A percentile compares a stretch with the other conserved stretches of the same genome.
These are phyloP conservation scores for Euphrasia arctica DNA, from an alignment of 305 asterid genomes.

Conservation along the genomic window DNA sequence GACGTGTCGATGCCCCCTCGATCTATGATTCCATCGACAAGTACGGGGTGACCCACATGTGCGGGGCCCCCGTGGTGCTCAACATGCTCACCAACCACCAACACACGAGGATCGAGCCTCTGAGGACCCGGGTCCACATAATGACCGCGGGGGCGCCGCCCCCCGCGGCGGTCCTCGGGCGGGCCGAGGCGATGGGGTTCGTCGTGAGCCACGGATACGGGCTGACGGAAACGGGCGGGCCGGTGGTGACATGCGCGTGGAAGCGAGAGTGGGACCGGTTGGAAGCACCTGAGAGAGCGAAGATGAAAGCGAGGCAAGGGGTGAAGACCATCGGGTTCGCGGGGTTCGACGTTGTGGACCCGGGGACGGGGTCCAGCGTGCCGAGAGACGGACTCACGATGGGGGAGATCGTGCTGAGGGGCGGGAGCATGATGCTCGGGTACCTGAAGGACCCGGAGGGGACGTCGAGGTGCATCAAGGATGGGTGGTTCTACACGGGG, in stretches of 20 bases:
- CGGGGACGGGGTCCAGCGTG: conserved; percentile 34
- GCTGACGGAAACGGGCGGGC: conserved; percentile 61
- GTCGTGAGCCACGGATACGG: conserved; percentile 61
- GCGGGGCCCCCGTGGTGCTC: conserved; percentile 70
- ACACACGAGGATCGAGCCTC: not conserved
- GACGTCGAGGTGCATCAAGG: conserved; percentile 41
- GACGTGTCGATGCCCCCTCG: conserved; percentile 43
- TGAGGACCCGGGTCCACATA: not conserved
- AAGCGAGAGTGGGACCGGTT: conserved; percentile 41
- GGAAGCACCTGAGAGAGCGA: conserved; percentile 36
- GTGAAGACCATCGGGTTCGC: conserved; percentile 37
- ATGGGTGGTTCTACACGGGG: conserved; percentile 76
- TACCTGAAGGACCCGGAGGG: conserved; percentile 50
- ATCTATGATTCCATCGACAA: conserved; percentile 31
- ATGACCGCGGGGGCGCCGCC: conserved; percentile 10
- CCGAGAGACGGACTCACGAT: conserved; percentile 32
- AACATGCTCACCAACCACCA: conserved; percentile 49
- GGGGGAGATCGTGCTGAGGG: conserved; percentile 51
- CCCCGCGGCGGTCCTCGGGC: no score
- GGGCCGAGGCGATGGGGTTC: conserved; percentile 33
- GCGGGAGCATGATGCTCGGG: conserved; percentile 64
- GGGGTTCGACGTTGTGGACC: conserved; percentile 49
- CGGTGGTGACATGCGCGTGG: conserved; percentile 62
- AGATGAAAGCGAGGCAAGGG: conserved; percentile 55
- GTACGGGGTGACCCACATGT: conserved; percentile 56